These are phyloP conservation scores for Gamsiella multidivaricata DNA, from an alignment of 192 early-diverging fungal genomes.

Conservation along the genomic window DNA sequence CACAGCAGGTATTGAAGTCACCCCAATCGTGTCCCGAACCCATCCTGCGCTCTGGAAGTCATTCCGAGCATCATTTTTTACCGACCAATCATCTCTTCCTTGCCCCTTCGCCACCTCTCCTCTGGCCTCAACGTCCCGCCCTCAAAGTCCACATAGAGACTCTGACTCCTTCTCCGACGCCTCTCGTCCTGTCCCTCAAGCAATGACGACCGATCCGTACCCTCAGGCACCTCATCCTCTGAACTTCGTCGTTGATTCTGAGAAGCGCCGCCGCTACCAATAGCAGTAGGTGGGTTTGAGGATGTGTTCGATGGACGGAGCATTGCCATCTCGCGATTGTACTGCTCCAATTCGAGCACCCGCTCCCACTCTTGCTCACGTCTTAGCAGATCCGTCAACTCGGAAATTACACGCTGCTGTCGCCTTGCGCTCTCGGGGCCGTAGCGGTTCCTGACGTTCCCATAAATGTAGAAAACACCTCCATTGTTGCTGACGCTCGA, in stretches of 20 bases:
- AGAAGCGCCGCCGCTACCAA: too few relatives aligned
- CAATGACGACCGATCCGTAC: too few relatives aligned
- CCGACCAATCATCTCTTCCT: slow-evolving; percentile 38
- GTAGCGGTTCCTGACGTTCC: slow-evolving; percentile 30
- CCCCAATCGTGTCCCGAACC: too few relatives aligned
- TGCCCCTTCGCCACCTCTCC: slow-evolving; percentile 39
- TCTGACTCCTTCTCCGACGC: slow-evolving; percentile 17
- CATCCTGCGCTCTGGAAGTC: too few relatives aligned
- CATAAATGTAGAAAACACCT: slow-evolving; percentile 26
- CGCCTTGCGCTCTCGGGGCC: slow-evolving; percentile 14
- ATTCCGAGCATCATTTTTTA: too few relatives aligned
- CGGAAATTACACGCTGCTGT: slow-evolving; percentile 35
- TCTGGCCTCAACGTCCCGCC: slow-evolving; percentile 23
- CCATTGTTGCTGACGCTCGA: not conserved
- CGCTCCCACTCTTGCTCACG: slow-evolving; percentile 45
- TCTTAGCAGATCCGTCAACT: slow-evolving; percentile 33
- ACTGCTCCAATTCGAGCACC: slow-evolving; percentile 21
- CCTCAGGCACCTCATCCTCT: too few relatives aligned
- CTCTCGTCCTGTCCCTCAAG: too few relatives aligned
- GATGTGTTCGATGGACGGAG: not conserved
- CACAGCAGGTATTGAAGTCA: too few relatives aligned
- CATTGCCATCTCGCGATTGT: slow-evolving; percentile 4
- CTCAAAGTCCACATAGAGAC: slow-evolving; percentile 36
- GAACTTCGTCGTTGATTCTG: too few relatives aligned
- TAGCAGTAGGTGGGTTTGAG: too few relatives aligned